Evolutionary conservation across 306 rosid genomes (phyloP).

Genomic region (Vachellia collinsii): DNA sequence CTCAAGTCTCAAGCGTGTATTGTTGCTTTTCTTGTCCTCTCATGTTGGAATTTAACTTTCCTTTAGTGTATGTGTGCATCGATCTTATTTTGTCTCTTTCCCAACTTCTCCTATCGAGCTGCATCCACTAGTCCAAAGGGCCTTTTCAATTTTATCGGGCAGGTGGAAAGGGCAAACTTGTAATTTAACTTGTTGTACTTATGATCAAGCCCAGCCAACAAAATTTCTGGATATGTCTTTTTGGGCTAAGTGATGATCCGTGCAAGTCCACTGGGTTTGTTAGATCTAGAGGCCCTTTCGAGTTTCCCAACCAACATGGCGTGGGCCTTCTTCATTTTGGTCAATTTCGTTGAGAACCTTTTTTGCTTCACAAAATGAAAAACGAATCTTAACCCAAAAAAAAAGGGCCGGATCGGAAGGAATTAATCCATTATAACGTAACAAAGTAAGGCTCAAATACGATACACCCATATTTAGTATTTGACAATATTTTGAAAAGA

Average conservation of each 20-base stretch:
- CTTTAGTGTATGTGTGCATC: not conserved
- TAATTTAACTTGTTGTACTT: not conserved
- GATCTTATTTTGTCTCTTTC: not conserved
- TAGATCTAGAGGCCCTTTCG: not conserved
- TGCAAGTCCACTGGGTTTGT: not conserved
- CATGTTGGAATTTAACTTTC: not conserved
- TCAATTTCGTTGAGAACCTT: not conserved
- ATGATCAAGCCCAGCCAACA: too few species aligned
- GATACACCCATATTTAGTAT: too few species aligned
- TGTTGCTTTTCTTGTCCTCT: constrained; percentile 27
- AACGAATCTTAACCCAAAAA: too few species aligned
- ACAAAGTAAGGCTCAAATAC: too few species aligned
- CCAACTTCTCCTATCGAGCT: too few species aligned
- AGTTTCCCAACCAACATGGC: not conserved
- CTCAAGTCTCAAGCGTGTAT: not conserved
- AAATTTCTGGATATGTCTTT: not conserved
- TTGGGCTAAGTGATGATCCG: not conserved
- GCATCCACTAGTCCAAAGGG: too few species aligned
- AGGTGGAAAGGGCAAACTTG: not conserved
- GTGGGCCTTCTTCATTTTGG: not conserved
- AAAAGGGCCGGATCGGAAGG: too few species aligned
- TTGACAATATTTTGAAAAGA: too few species aligned
- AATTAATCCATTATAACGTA: too few species aligned
- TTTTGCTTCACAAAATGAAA: too few species aligned
- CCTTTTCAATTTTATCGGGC: too few species aligned